Conservation (phyloP, 345 rosid species). For the Psidium friedrichsthalianum region DNA sequence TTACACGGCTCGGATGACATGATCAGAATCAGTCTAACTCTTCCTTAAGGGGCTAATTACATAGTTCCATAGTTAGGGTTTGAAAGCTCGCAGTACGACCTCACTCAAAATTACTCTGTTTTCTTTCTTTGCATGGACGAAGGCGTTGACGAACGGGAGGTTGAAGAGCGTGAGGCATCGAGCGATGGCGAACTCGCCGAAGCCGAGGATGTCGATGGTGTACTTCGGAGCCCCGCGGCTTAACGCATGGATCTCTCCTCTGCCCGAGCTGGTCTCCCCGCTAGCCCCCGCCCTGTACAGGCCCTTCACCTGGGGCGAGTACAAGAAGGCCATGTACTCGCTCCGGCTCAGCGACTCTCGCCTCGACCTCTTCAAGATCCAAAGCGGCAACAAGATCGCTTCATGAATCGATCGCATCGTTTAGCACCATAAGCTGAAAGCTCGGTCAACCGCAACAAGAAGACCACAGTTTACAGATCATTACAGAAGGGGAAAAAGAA, state of each 20-base stretch:
- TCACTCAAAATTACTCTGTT: background rate
- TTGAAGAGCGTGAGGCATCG: slow-evolving; percentile 78
- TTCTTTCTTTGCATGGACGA: background rate
- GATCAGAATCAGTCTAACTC: background rate
- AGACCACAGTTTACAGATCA: background rate
- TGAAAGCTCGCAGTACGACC: background rate
- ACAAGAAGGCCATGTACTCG: slow-evolving; percentile 64
- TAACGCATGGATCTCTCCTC: slow-evolving; percentile 36
- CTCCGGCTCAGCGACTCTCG: slow-evolving; percentile 55
- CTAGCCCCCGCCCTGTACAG: slow-evolving; percentile 35
- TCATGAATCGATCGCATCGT: background rate
- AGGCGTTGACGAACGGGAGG: slow-evolving; percentile 89
- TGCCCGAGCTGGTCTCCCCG: slow-evolving; percentile 45
- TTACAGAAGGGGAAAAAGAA: background rate
- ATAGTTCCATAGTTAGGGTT: background rate
- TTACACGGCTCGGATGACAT: background rate
- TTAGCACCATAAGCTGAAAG: background rate
- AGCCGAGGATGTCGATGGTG: slow-evolving; percentile 72
- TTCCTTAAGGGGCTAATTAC: background rate
- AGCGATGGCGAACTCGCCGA: slow-evolving; percentile 35
- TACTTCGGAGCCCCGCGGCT: slow-evolving; percentile 90
- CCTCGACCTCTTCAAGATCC: slow-evolving; percentile 47
- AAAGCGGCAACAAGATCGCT: background rate
- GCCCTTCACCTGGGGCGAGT: slow-evolving; percentile 80
- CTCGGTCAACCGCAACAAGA: background rate